Conservation (phyloP, 176 grass and related monocot genomes). For the Ananas comosus region DNA sequence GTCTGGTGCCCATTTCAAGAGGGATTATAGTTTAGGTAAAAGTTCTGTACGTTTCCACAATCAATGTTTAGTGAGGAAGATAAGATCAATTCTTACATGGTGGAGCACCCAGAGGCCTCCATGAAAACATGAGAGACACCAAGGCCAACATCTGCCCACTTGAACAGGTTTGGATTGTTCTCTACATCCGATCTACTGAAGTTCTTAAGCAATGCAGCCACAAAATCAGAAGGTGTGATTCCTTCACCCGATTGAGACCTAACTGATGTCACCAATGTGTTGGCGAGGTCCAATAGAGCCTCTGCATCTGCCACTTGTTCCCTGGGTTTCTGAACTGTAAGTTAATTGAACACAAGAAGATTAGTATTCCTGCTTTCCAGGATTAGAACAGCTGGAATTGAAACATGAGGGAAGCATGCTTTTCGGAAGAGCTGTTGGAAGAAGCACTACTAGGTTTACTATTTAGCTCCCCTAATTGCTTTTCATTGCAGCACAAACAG, state of each 20-base stretch:
- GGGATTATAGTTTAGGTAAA: no score
- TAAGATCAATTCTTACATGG: conserved; percentile 49
- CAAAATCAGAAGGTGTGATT: conserved; percentile 72
- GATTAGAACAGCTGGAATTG: not conserved
- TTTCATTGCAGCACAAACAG: no score
- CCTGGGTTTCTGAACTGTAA: conserved; percentile 79
- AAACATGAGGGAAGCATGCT: not conserved
- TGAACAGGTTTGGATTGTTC: conserved; percentile 20
- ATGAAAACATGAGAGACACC: conserved; percentile 52
- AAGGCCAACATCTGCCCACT: conserved; percentile 54
- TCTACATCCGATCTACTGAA: conserved; percentile 38
- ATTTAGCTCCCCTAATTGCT: no score
- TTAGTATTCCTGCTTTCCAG: not conserved
- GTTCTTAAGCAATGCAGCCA: conserved; percentile 57
- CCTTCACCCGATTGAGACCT: conserved; percentile 79
- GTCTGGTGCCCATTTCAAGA: not conserved
- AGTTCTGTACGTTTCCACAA: no score
- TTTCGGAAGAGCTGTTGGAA: not conserved
- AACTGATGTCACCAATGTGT: conserved; percentile 59
- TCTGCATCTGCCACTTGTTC: conserved; percentile 96
- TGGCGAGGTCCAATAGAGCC: conserved; percentile 74
- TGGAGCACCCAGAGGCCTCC: conserved; percentile 52
- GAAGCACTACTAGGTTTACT: no score
- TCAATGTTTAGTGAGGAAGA: not conserved
- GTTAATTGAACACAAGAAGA: not conserved